Evolutionary conservation across 2,329 filamentous ascomycete species (phyloP).

Genomic region (Sarocladium oryzae): DNA sequence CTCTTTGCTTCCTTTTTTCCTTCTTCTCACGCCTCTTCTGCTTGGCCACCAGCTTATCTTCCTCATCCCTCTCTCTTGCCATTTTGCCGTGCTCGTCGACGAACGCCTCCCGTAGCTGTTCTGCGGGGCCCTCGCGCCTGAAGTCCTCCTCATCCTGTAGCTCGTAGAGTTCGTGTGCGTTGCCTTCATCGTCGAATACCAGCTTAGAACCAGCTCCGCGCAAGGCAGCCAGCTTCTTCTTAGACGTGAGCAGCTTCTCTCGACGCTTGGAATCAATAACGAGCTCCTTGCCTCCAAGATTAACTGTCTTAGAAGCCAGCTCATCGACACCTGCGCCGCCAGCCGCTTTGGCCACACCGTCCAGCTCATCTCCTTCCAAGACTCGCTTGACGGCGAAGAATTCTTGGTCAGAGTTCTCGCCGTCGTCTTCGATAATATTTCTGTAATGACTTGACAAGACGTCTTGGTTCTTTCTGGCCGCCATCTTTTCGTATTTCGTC

Average conservation of each 20-base stretch:
- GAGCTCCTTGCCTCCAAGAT: constrained; percentile 64
- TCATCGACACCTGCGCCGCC: constrained; percentile 20
- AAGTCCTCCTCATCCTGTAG: constrained; percentile 82
- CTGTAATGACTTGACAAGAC: constrained; percentile 90
- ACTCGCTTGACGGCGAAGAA: constrained; percentile 87
- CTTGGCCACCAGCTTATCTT: constrained; percentile 75
- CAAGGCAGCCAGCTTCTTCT: constrained; percentile 88
- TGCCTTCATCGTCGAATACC: constrained; percentile 88
- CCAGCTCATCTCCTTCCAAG: constrained; percentile 59
- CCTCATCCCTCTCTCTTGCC: constrained; percentile 68
- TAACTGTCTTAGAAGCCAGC: constrained; percentile 26
- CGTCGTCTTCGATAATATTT: constrained; percentile 66
- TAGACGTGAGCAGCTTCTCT: constrained; percentile 90
- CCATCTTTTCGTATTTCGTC: constrained; percentile 98
- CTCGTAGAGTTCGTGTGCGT: constrained; percentile 78
- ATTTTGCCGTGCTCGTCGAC: constrained; percentile 67
- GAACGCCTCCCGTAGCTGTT: constrained; percentile 70
- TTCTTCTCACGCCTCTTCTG: constrained; percentile 72
- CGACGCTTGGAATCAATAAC: constrained; percentile 90
- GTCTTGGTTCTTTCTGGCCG: constrained; percentile 92
- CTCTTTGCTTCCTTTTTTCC: constrained; percentile 63
- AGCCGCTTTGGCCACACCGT: constrained; percentile 41
- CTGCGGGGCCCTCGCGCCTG: constrained; percentile 64
- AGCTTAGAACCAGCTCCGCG: constrained; percentile 81
- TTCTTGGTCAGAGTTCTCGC: constrained; percentile 60